A percentile compares a stretch with the other conserved stretches of the same genome.
These are phyloP conservation scores for Coniochaeta prunicola DNA, from an alignment of 2,329 filamentous ascomycete species.

Conservation along the genomic window DNA sequence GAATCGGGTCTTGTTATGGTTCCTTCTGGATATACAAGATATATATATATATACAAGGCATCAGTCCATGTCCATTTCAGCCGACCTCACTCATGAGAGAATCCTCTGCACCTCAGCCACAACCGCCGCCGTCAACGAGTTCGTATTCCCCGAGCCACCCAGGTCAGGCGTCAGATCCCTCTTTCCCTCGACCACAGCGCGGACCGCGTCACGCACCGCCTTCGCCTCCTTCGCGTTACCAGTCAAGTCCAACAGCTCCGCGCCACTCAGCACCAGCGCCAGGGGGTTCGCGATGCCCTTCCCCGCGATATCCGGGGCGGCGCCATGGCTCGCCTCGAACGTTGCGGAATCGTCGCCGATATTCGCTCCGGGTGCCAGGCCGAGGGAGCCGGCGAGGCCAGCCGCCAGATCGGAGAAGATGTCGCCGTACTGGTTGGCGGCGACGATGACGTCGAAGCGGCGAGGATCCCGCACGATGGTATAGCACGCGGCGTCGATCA, in stretches of 20 bases:
- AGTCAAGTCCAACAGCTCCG: constrained; percentile 56
- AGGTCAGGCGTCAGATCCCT: no score
- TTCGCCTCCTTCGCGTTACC: no score
- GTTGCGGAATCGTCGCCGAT: constrained; percentile 38
- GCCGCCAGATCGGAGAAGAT: constrained; percentile 59
- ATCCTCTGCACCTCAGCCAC: no score
- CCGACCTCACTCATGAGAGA: no score
- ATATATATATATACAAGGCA: no score
- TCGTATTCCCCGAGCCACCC: no score
- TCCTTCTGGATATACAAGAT: no score
- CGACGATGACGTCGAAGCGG: constrained; percentile 53
- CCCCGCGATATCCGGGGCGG: constrained; percentile 57
- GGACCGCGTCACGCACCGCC: no score
- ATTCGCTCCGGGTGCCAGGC: constrained; percentile 58
- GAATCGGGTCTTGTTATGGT: no score
- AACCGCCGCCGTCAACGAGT: no score
- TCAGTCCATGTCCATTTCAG: no score
- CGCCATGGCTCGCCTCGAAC: constrained; percentile 59
- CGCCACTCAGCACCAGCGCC: constrained; percentile 58
- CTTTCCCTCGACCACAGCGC: no score
- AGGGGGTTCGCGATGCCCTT: constrained; percentile 57
- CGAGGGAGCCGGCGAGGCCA: constrained; percentile 58
- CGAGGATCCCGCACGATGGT: constrained; percentile 52
- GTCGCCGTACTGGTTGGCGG: constrained; percentile 52
- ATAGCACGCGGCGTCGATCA: constrained; percentile 54